phyloP scores from a whole-genome alignment of 208 protist genomes.

The Crithidia expoeki region DNA sequence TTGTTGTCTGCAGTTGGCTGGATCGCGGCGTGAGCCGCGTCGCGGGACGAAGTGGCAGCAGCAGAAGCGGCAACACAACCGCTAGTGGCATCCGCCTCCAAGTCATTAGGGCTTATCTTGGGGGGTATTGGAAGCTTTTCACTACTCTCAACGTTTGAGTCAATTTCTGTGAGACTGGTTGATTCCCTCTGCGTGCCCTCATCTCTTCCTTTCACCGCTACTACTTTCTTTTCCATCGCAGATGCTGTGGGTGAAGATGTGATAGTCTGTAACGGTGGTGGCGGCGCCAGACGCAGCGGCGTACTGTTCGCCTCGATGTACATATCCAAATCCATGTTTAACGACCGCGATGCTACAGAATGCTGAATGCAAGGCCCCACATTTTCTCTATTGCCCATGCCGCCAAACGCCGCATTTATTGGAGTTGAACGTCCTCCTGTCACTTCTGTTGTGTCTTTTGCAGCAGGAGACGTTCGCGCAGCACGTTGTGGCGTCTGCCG shows the following conservation, averaged over 20 bases:
- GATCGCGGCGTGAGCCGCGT: slow-evolving; percentile 9
- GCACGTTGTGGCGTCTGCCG: neutral
- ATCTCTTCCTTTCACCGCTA: neutral
- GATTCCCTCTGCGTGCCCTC: neutral
- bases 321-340: slow-evolving; percentile 27
- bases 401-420: no score
- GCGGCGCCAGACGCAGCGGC: slow-evolving; percentile 20
- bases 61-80: neutral
- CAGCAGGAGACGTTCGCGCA: neutral
- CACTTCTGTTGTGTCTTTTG: neutral
- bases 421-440: no score
- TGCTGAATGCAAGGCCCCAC: neutral
- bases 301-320: slow-evolving; percentile 32
- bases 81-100: neutral
- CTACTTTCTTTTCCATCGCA: neutral
- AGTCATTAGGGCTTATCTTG: neutral
- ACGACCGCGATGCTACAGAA: slow-evolving; percentile 10
- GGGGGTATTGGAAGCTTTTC: no score
- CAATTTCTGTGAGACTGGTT: no score
- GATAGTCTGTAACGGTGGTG: neutral
- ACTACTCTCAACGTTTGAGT: no score
- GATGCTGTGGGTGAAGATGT: neutral
- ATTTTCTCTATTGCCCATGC: no score
- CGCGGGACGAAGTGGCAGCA: neutral
- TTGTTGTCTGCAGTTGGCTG: slow-evolving; percentile 1